These are phyloP conservation scores for Seminavis robusta DNA, from an alignment of 108 stramenopile species.

Conservation along the genomic window DNA sequence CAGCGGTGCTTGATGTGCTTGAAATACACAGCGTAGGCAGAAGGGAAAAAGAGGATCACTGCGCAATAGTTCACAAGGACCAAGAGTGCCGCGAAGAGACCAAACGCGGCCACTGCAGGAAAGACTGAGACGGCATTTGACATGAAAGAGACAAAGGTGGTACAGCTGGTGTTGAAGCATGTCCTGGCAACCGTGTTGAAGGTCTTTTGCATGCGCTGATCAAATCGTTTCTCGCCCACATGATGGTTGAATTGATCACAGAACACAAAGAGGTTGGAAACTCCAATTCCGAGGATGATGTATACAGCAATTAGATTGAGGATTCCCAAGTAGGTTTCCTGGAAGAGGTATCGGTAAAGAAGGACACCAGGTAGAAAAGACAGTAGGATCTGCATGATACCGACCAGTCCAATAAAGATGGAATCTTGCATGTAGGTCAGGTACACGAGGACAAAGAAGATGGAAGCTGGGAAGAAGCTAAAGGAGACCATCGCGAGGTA, in stretches of 20 bases:
- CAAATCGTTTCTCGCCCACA: not conserved
- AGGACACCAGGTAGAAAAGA: not conserved
- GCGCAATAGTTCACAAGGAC: not conserved
- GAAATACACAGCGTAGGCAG: not conserved
- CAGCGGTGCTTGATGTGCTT: no score
- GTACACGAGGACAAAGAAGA: not conserved
- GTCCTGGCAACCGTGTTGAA: not conserved
- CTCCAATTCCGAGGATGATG: not conserved
- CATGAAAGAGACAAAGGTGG: not conserved
- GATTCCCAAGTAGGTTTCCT: not conserved
- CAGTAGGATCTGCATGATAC: not conserved
- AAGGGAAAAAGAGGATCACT: not conserved
- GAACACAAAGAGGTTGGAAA: not conserved
- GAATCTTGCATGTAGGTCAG: not conserved
- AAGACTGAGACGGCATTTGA: not conserved
- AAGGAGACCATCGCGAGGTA: not conserved
- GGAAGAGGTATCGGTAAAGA: not conserved
- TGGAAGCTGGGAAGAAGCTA: not conserved
- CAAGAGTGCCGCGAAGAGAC: not conserved
- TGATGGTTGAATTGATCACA: not conserved
- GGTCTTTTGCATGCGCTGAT: not conserved
- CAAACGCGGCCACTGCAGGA: not conserved
- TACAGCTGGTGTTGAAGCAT: not conserved
- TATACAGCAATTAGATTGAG: not conserved
- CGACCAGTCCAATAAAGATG: not conserved